Conservation (phyloP, 2,329 filamentous ascomycete species). For the Trichoderma sp. region DNA sequence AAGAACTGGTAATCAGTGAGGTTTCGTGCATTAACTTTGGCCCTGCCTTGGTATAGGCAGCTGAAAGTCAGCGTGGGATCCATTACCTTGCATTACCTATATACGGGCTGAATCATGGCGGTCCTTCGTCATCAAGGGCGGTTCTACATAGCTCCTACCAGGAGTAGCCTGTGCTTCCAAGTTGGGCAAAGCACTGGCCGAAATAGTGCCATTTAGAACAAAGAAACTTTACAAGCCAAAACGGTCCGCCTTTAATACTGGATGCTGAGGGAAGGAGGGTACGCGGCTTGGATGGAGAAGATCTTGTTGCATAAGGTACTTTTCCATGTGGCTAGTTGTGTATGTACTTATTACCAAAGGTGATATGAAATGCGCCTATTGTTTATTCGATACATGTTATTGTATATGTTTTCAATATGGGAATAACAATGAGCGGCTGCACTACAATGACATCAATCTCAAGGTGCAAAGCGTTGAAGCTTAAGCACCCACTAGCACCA, state of each 20-base stretch:
- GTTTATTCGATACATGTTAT: background rate
- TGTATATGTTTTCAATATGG: background rate
- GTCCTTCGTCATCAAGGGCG: background rate
- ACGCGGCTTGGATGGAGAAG: background rate
- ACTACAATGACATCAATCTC: background rate
- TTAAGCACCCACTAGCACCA: background rate
- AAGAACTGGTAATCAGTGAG: background rate
- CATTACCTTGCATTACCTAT: slow-evolving; percentile 6
- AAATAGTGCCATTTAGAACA: background rate
- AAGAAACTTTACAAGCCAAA: background rate
- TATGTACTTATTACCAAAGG: background rate
- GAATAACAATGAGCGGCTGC: background rate
- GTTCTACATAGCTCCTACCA: background rate
- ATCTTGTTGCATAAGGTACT: background rate
- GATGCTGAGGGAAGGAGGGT: background rate
- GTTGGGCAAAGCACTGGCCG: background rate
- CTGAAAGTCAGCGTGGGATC: background rate
- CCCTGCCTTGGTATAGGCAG: background rate
- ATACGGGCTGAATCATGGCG: background rate
- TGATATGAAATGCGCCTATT: background rate
- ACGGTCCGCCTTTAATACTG: background rate
- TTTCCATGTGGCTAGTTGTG: background rate
- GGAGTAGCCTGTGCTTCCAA: background rate
- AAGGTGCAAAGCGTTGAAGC: background rate
- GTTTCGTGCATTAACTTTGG: slow-evolving; percentile 1